Conservation (phyloP, 2,329 filamentous ascomycete genomes). For the Bipolaris gigantea region DNA sequence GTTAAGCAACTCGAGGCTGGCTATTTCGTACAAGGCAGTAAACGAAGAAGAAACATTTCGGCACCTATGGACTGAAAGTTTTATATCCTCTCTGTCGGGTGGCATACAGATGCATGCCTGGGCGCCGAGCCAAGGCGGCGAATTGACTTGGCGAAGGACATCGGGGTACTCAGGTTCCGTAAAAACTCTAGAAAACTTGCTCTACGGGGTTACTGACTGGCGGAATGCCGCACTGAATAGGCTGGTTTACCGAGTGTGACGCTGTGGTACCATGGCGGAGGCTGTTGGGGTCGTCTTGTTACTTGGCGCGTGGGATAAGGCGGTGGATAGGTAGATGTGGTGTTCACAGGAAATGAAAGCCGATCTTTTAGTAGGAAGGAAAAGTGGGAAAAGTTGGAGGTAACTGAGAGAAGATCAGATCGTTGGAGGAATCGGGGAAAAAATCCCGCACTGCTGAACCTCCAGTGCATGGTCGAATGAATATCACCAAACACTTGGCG, state of each 20-base stretch:
- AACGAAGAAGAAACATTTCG: background rate
- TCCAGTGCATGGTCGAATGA: background rate
- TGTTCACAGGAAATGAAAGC: slow-evolving; percentile 1
- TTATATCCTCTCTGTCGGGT: slow-evolving; percentile 14
- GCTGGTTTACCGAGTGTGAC: slow-evolving; percentile 4
- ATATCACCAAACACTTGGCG: background rate
- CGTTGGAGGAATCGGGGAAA: too few species aligned
- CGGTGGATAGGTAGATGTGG: slow-evolving; percentile 4
- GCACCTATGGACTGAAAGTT: slow-evolving; percentile 1
- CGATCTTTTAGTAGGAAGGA: background rate
- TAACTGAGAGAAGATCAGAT: background rate
- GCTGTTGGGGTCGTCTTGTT: slow-evolving; percentile 4
- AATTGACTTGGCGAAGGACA: slow-evolving; percentile 29
- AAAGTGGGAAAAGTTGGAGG: background rate
- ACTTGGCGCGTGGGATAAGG: slow-evolving; percentile 7
- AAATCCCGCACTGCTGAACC: too few species aligned
- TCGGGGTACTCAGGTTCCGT: slow-evolving; percentile 29
- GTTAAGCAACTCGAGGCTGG: background rate
- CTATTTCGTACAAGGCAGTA: slow-evolving; percentile 7
- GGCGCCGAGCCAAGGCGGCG: slow-evolving; percentile 29
- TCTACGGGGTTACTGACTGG: slow-evolving; percentile 14
- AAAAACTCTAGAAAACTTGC: slow-evolving; percentile 10
- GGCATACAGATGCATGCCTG: slow-evolving; percentile 9
- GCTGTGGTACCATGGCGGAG: slow-evolving; percentile 4
- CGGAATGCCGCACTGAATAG: background rate